Evolutionary conservation across 371 early-diverging fungal genomes (phyloP).

Genomic region (Mucor saturninus): DNA sequence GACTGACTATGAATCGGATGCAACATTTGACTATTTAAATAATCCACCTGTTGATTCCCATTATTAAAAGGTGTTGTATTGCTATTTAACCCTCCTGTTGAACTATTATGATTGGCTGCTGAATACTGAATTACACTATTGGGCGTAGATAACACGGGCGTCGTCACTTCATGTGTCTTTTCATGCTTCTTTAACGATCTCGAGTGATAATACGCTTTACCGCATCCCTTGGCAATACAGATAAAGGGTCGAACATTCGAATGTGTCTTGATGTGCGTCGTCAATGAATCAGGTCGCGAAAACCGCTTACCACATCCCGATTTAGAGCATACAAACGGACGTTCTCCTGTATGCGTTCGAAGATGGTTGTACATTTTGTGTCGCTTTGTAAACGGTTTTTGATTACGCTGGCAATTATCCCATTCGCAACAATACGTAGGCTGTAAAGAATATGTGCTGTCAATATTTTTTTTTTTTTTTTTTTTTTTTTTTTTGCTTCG

Average conservation of each 20-base stretch:
- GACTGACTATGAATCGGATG: slow-evolving; percentile 18
- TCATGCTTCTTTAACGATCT: slow-evolving; percentile 82
- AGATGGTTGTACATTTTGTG: slow-evolving; percentile 91
- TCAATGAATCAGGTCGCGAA: slow-evolving; percentile 86
- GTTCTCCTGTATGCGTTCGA: slow-evolving; percentile 87
- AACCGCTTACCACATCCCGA: slow-evolving; percentile 82
- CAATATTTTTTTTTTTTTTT: background rate
- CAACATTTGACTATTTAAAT: slow-evolving; percentile 27
- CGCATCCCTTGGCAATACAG: slow-evolving; percentile 65
- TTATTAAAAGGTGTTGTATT: slow-evolving; percentile 15
- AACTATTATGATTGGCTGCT: too few species aligned
- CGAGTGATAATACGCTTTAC: slow-evolving; percentile 81
- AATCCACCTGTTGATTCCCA: slow-evolving; percentile 31
- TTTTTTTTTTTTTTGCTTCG: background rate
- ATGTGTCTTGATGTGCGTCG: slow-evolving; percentile 90
- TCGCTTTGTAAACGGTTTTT: slow-evolving; percentile 84
- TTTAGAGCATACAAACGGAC: slow-evolving; percentile 62
- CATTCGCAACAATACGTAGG: slow-evolving; percentile 83
- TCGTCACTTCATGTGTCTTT: slow-evolving; percentile 54
- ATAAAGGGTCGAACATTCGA: slow-evolving; percentile 76
- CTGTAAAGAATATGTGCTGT: slow-evolving; percentile 15
- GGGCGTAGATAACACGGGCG: slow-evolving; percentile 20
- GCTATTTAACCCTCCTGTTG: too few species aligned
- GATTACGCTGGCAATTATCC: slow-evolving; percentile 77
- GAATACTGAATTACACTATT: slow-evolving; percentile 23